These are phyloP conservation scores for Tylopilus plumbeoviolaceoides DNA, from an alignment of 768 basidiomycete genomes.

Conservation along the genomic window DNA sequence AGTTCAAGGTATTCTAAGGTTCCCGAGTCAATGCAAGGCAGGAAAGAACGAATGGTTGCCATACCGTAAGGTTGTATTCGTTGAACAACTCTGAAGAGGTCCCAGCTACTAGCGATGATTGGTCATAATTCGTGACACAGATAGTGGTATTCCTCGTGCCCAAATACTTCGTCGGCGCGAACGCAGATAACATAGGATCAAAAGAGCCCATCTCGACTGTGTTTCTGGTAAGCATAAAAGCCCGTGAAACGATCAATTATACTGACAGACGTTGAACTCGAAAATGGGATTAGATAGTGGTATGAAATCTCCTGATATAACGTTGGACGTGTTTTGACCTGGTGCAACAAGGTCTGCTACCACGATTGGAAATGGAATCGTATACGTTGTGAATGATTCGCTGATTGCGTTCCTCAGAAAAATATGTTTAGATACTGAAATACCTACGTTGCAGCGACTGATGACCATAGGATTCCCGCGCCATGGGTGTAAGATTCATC, in stretches of 20 bases:
- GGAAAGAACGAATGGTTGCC: neutral
- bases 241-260: neutral
- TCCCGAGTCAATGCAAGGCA: neutral
- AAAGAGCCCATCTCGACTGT: constrained; percentile 40
- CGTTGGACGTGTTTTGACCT: constrained; percentile 22
- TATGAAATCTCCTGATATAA: constrained; percentile 16
- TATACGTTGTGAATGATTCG: constrained; percentile 29
- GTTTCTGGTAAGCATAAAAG: neutral
- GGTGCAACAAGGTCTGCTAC: constrained; percentile 26
- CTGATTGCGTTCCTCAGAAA: constrained; percentile 17
- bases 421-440: neutral
- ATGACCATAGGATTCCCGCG: constrained; percentile 33
- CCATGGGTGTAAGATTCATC: constrained; percentile 31
- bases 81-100: constrained; percentile 39
- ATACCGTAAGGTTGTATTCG: constrained; percentile 25
- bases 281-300: constrained; percentile 33
- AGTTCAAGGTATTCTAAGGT: constrained; percentile 11
- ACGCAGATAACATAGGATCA: constrained; percentile 43
- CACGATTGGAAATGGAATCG: constrained; percentile 39
- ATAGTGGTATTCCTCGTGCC: constrained; percentile 35
- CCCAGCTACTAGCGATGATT: constrained; percentile 35
- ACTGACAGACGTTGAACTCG: constrained; percentile 36
- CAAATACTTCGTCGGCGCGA: constrained; percentile 41
- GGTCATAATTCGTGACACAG: constrained; percentile 36
- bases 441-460: constrained; percentile 31